Conservation (phyloP, 2,329 filamentous ascomycete species). For the Cercospora sojina region DNA sequence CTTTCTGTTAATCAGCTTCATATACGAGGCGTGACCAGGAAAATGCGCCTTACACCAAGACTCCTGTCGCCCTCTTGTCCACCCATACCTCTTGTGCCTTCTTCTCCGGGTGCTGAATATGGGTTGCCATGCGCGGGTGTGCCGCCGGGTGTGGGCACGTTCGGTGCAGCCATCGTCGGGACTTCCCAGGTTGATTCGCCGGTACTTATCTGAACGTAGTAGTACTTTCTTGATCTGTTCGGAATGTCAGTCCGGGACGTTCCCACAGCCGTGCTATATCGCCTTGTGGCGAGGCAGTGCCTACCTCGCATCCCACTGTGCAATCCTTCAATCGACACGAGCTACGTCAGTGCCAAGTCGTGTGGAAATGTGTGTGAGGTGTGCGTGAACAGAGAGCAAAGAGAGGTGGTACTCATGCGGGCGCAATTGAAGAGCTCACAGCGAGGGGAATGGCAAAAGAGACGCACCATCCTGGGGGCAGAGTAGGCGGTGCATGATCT, state of each 20-base stretch:
- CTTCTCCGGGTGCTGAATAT: conserved; percentile 34
- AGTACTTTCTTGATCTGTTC: conserved; percentile 43
- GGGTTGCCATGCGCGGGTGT: conserved; percentile 41
- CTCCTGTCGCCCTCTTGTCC: conserved; percentile 35
- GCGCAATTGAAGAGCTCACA: conserved; percentile 10
- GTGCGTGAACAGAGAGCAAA: not conserved
- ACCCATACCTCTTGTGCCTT: conserved; percentile 30
- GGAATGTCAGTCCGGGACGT: conserved; percentile 16
- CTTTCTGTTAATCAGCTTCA: conserved; percentile 25
- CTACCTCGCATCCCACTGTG: conserved; percentile 45
- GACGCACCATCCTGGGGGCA: conserved; percentile 44
- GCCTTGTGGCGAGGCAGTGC: conserved; percentile 18
- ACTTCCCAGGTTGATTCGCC: conserved; percentile 45
- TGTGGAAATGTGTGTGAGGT: conserved; percentile 18
- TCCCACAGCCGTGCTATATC: not conserved
- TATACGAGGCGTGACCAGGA: not conserved
- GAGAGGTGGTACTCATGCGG: conserved; percentile 1
- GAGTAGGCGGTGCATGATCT: conserved; percentile 39
- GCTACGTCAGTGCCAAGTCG: conserved; percentile 38
- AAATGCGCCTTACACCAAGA: conserved; percentile 30
- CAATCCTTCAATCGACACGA: conserved; percentile 38
- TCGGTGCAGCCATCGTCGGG: conserved; percentile 41
- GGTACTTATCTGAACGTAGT: conserved; percentile 45
- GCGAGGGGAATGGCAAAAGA: conserved; percentile 18
- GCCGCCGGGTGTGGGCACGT: conserved; percentile 40